phyloP scores from a whole-genome alignment of 805 yeast species.

The Myxozyma sirexii region DNA sequence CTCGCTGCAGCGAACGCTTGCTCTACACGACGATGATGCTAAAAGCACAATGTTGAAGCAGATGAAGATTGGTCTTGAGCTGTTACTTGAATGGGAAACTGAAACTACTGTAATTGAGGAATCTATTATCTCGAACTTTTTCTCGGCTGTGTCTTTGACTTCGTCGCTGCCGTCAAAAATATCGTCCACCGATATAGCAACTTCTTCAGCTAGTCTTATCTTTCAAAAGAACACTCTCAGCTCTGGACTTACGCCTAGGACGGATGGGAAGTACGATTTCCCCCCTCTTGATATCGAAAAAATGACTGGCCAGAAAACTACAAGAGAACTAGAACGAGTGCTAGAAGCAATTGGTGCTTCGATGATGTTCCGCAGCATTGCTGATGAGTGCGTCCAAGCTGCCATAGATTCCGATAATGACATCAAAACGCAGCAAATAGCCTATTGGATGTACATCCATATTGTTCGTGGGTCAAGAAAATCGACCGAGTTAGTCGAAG shows the following conservation, averaged over 20 bases:
- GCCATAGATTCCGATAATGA: conserved; percentile 7
- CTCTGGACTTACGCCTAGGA: background rate
- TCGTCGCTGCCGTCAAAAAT: background rate
- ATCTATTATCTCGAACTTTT: conserved; percentile 11
- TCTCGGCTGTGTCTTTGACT: conserved; percentile 11
- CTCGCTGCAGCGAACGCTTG: conserved; percentile 37
- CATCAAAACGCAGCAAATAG: conserved; percentile 6
- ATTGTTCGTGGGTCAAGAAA: conserved; percentile 14
- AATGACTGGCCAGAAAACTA: conserved; percentile 11
- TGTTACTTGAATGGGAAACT: conserved; percentile 21
- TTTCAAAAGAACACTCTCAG: background rate
- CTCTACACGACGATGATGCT: conserved; percentile 36
- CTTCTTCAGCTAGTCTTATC: background rate
- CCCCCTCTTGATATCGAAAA: conserved; percentile 15
- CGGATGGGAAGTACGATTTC: conserved; percentile 5
- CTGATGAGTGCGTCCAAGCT: conserved; percentile 18
- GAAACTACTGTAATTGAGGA: conserved; percentile 22
- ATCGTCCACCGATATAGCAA: background rate
- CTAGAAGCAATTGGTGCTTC: conserved; percentile 21
- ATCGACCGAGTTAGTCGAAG: conserved; percentile 11
- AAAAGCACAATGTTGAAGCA: conserved; percentile 3
- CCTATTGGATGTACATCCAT: conserved; percentile 26
- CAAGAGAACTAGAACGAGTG: conserved; percentile 8
- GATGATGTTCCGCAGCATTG: conserved; percentile 3
- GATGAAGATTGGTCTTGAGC: conserved; percentile 18